A percentile compares a stretch with the other conserved stretches of the same genome.
Conservation (phyloP, 2,329 filamentous ascomycete species). For the Fusarium fujikuroi region DNA sequence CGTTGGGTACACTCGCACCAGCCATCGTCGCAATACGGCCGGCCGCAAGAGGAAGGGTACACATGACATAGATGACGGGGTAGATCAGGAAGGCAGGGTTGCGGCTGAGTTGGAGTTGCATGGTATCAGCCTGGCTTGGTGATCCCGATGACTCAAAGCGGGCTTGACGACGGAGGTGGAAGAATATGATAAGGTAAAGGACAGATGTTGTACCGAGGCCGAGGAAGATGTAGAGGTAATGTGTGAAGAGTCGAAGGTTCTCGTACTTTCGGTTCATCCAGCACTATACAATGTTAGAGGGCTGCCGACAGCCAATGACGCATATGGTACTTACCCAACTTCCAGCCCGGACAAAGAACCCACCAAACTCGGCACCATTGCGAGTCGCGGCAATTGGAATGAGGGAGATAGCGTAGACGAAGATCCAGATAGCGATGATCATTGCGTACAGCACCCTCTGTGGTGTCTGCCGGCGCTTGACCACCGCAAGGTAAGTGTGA, state of each 20-base stretch:
- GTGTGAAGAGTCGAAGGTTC: constrained; percentile 66
- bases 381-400: constrained; percentile 59
- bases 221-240: constrained; percentile 73
- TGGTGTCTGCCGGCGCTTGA: constrained; percentile 63
- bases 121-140: constrained; percentile 20
- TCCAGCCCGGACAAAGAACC: constrained; percentile 71
- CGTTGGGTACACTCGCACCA: constrained; percentile 59
- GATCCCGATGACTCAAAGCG: constrained; percentile 4
- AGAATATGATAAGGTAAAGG: constrained; percentile 56
- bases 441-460: constrained; percentile 60
- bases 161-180: constrained; percentile 50
- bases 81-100: constrained; percentile 72
- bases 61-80: constrained; percentile 75
- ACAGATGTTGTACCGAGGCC: constrained; percentile 51
- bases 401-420: constrained; percentile 67
- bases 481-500: constrained; percentile 73
- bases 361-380: constrained; percentile 54
- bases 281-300: constrained; percentile 56
- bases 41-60: constrained; percentile 72
- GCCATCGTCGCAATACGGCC: constrained; percentile 73
- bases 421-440: constrained; percentile 65
- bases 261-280: constrained; percentile 70
- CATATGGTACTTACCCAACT: constrained; percentile 62
- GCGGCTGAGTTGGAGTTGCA: constrained; percentile 42
- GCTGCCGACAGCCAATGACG: accelerated